Evolutionary conservation across 192 early-diverging fungal genomes (phyloP).

Genomic region (Lunasporangiospora selenospora): DNA sequence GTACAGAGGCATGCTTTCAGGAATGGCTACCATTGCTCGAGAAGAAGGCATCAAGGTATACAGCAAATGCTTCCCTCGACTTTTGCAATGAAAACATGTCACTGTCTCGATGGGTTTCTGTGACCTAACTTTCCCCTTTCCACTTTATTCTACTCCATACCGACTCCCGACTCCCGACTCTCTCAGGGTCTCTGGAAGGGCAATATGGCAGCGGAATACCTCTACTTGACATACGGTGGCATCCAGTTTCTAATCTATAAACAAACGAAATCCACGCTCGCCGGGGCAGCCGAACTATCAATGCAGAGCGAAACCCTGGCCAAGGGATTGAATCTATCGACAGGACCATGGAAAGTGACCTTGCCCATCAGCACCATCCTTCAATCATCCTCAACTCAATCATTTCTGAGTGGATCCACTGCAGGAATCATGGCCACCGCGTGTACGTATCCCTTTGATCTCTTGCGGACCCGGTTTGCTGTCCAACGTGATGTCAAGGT

Average conservation of each 20-base stretch:
- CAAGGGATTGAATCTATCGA: not conserved
- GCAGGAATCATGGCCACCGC: slow-evolving; percentile 83
- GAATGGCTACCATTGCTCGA: slow-evolving; percentile 69
- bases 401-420: slow-evolving; percentile 80
- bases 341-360: too few species aligned
- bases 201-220: slow-evolving; percentile 90
- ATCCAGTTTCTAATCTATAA: slow-evolving; percentile 85
- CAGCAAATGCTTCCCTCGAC: not conserved
- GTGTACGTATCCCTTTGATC: slow-evolving; percentile 94
- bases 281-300: slow-evolving; percentile 24
- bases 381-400: slow-evolving; percentile 39
- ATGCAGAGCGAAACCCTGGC: not conserved
- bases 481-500: slow-evolving; percentile 71
- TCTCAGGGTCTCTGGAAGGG: slow-evolving; percentile 88
- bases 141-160: not conserved
- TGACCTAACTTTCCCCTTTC: not conserved
- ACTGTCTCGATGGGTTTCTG: too few species aligned
- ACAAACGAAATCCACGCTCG: slow-evolving; percentile 55
- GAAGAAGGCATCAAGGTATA: slow-evolving; percentile 84
- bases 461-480: slow-evolving; percentile 93
- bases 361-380: slow-evolving; percentile 35
- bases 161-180: not conserved
- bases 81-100: not conserved
- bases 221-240: slow-evolving; percentile 92
- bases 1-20: slow-evolving; percentile 70